A percentile compares a stretch with the other conserved stretches of the same genome.
Evolutionary conservation across 768 basidiomycete genomes (phyloP).

Genomic region (Boletus coccyginus): DNA sequence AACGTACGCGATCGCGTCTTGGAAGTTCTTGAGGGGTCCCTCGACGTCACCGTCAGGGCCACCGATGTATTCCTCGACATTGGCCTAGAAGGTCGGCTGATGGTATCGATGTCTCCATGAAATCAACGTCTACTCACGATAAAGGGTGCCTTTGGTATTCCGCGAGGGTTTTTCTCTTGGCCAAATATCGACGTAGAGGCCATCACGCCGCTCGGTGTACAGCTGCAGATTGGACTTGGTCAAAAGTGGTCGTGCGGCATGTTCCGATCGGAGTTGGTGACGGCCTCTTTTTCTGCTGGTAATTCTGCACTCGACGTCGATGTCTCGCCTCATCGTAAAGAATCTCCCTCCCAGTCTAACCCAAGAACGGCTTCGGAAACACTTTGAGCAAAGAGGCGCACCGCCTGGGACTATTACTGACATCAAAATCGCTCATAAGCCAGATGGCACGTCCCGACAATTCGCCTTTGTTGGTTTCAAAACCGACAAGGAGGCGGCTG

Average conservation of each 20-base stretch:
- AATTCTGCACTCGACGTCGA: constrained; percentile 24
- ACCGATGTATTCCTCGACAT: constrained; percentile 85
- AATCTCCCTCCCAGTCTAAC: constrained; percentile 74
- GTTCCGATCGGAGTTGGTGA: constrained; percentile 26
- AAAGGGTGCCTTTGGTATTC: constrained; percentile 94
- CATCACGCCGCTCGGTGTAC: constrained; percentile 10
- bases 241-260: constrained; percentile 8
- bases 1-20: constrained; percentile 91
- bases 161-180: constrained; percentile 75
- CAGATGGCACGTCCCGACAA: constrained; percentile 75
- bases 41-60: constrained; percentile 79
- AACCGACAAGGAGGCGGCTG: constrained; percentile 66
- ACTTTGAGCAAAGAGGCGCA: constrained; percentile 61
- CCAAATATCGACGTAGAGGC: constrained; percentile 30
- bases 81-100: constrained; percentile 48
- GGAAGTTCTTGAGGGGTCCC: constrained; percentile 71
- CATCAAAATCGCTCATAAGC: constrained; percentile 72
- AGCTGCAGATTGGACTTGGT: neutral
- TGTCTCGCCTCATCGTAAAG: constrained; percentile 85
- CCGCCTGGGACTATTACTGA: constrained; percentile 81
- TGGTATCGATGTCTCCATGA: neutral
- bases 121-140: constrained; percentile 56
- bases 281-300: neutral
- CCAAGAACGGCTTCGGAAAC: constrained; percentile 57
- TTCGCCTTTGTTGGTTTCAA: constrained; percentile 96